Percentiles rank a stretch among this genome's conserved stretches.
Evolutionary conservation across 352 stramenopile genomes (phyloP).

Genomic region (Phytophthora ramorum): DNA sequence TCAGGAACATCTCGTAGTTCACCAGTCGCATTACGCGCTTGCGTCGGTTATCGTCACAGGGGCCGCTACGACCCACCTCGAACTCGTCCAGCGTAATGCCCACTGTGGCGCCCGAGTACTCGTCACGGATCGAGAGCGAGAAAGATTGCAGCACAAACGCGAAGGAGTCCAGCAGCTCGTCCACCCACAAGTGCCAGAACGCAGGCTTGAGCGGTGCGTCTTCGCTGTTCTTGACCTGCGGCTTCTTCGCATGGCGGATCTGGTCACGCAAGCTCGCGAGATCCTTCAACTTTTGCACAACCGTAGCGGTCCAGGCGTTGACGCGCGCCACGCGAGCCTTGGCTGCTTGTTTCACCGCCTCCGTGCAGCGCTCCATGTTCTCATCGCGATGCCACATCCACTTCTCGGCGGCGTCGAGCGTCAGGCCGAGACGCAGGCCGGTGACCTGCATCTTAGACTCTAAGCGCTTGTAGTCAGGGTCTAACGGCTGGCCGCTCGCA

Average conservation of each 20-base stretch:
- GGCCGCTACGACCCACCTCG: slow-evolving; percentile 51
- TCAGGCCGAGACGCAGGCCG: slow-evolving; percentile 62
- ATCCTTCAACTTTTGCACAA: slow-evolving; percentile 73
- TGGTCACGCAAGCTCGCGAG: slow-evolving; percentile 45
- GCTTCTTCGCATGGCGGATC: slow-evolving; percentile 42
- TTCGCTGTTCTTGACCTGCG: slow-evolving; percentile 16
- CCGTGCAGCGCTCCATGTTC: slow-evolving; percentile 61
- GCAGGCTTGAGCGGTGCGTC: slow-evolving; percentile 36
- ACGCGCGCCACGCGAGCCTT: slow-evolving; percentile 53
- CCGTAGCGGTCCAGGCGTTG: slow-evolving; percentile 61
- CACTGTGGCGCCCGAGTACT: slow-evolving; percentile 58
- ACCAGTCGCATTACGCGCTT: slow-evolving; percentile 60
- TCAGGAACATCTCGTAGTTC: slow-evolving; percentile 78
- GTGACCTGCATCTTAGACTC: slow-evolving; percentile 60
- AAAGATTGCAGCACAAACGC: slow-evolving; percentile 57
- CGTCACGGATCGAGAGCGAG: slow-evolving; percentile 65
- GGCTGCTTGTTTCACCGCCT: slow-evolving; percentile 65
- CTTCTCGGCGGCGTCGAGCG: slow-evolving; percentile 70
- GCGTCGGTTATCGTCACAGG: slow-evolving; percentile 35
- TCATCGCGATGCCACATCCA: slow-evolving; percentile 80
- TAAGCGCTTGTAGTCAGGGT: slow-evolving; percentile 27
- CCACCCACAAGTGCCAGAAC: slow-evolving; percentile 66
- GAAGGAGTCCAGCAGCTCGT: slow-evolving; percentile 80
- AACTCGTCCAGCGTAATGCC: slow-evolving; percentile 71
- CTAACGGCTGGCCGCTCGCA: slow-evolving; percentile 17